phyloP scores from a whole-genome alignment of 805 yeast genomes.

The Maudiozyma barnettii region DNA sequence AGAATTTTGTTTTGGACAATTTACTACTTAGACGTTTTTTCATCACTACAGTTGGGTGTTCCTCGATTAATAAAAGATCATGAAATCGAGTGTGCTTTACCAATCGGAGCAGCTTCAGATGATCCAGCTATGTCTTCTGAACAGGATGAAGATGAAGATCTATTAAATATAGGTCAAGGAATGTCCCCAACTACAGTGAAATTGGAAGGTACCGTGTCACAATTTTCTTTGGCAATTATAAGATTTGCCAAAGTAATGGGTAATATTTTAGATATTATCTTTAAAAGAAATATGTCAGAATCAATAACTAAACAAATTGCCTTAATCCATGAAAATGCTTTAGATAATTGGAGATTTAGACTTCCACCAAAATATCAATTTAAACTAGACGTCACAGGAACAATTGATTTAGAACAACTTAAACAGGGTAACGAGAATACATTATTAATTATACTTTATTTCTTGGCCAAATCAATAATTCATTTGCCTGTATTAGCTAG shows the following conservation, averaged over 20 bases:
- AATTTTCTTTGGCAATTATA: slow-evolving; percentile 54
- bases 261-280: slow-evolving; percentile 58
- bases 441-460: slow-evolving; percentile 48
- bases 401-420: slow-evolving; percentile 18
- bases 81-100: slow-evolving; percentile 80
- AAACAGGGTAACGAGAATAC: slow-evolving; percentile 35
- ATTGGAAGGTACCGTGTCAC: slow-evolving; percentile 61
- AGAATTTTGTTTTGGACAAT: slow-evolving; percentile 79
- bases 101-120: slow-evolving; percentile 39
- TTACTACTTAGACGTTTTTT: slow-evolving; percentile 65
- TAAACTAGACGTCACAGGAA: slow-evolving; percentile 52
- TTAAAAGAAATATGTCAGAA: slow-evolving; percentile 42
- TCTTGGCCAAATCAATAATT: slow-evolving; percentile 52
- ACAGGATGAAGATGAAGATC: slow-evolving; percentile 36
- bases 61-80: slow-evolving; percentile 72
- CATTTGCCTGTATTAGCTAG: slow-evolving; percentile 54
- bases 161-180: slow-evolving; percentile 38
- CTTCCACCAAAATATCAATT: slow-evolving; percentile 54
- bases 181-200: slow-evolving; percentile 32
- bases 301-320: slow-evolving; percentile 20
- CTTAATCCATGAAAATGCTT: slow-evolving; percentile 47
- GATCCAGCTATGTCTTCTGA: slow-evolving; percentile 29
- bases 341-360: slow-evolving; percentile 73
- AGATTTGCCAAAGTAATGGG: slow-evolving; percentile 67
- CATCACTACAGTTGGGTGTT: slow-evolving; percentile 69